Conservation (phyloP, 1,284 basidiomycete genomes). For the Chalciporus sp. region DNA sequence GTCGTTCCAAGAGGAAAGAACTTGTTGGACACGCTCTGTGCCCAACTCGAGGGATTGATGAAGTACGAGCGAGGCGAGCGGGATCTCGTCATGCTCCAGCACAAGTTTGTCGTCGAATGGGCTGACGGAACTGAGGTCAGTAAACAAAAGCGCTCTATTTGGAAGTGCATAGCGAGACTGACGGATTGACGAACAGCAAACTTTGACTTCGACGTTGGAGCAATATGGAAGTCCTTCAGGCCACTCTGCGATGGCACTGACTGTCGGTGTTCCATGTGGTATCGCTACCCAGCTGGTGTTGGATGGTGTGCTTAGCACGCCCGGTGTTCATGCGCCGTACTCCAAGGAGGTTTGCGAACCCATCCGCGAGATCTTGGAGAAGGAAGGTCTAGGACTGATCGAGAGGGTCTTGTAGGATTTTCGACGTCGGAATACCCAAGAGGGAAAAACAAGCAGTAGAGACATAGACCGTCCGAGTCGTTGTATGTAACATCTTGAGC, state of each 20-base stretch:
- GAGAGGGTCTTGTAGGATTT: conserved; percentile 64
- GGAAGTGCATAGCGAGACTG: conserved; percentile 12
- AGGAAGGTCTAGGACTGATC: conserved; percentile 81
- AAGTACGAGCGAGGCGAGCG: conserved; percentile 90
- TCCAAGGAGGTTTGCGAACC: conserved; percentile 85
- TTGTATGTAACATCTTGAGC: neutral
- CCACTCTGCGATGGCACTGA: conserved; percentile 91
- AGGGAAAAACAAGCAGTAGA: neutral
- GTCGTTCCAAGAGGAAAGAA: conserved; percentile 73
- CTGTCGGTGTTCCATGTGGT: conserved; percentile 93
- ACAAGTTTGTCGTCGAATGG: conserved; percentile 93
- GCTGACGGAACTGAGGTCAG: conserved; percentile 73
- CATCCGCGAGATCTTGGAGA: conserved; percentile 76
- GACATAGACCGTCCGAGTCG: neutral
- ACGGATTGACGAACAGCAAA: conserved; percentile 57
- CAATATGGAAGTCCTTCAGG: conserved; percentile 86
- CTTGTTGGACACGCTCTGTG: conserved; percentile 94
- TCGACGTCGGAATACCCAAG: neutral
- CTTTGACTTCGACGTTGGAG: conserved; percentile 90
- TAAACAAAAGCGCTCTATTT: conserved; percentile 17
- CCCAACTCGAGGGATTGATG: conserved; percentile 89
- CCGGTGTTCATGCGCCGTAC: conserved; percentile 90
- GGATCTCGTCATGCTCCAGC: conserved; percentile 97
- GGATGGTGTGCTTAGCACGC: conserved; percentile 74
- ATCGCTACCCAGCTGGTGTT: conserved; percentile 87